Evolutionary conservation across 257 asterid genomes (phyloP).

Genomic region (Plantago elongata): DNA sequence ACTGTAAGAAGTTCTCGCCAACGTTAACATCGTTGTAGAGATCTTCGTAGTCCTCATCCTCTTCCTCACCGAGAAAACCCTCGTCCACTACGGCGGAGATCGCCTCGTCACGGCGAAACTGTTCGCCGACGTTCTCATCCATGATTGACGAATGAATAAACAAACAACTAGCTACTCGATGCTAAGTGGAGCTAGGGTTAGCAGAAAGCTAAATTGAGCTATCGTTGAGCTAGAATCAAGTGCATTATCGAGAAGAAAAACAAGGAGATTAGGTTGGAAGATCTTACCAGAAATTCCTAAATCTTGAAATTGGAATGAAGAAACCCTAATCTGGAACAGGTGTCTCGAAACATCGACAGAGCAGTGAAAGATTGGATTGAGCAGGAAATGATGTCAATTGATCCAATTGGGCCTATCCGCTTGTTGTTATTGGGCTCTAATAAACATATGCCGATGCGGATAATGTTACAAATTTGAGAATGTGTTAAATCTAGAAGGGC

Average conservation of each 20-base stretch:
- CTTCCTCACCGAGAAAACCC: conserved; percentile 64
- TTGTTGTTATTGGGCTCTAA: no score
- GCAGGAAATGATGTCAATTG: no score
- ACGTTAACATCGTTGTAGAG: conserved; percentile 94
- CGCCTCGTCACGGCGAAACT: conserved; percentile 68
- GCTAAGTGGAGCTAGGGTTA: conserved; percentile 11
- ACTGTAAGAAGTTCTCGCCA: conserved; percentile 79
- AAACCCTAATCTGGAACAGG: conserved; percentile 28
- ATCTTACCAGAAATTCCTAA: background rate
- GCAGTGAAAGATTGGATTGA: no score
- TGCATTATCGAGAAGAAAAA: background rate
- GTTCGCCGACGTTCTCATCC: conserved; percentile 56
- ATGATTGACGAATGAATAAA: conserved; percentile 8
- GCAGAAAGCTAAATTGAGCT: background rate
- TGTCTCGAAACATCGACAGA: no score
- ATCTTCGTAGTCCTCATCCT: conserved; percentile 86
- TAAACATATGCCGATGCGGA: no score
- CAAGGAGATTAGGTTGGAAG: background rate
- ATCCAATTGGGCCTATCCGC: no score
- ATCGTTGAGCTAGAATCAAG: no score
- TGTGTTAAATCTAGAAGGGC: no score
- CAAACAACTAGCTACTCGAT: no score
- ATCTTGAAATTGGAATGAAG: conserved; percentile 3
- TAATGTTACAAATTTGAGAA: no score
- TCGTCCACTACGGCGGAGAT: conserved; percentile 82